phyloP scores from a whole-genome alignment of 78 protist species.

The Corallochytrium limacisporum region DNA sequence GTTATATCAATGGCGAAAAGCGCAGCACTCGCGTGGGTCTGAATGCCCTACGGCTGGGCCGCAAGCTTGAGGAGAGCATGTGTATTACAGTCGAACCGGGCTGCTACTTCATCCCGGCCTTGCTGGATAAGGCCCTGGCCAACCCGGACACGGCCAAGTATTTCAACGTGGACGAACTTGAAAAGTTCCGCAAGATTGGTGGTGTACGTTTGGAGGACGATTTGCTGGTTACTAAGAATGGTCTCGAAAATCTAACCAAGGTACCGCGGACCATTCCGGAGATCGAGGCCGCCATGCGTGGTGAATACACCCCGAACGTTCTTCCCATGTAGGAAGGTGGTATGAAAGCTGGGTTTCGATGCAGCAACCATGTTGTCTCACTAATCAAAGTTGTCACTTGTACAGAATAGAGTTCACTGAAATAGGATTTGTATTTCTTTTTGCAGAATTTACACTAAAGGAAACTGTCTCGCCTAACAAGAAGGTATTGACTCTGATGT shows the following conservation, averaged over 20 bases:
- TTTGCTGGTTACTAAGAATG: constrained; percentile 64
- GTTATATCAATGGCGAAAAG: constrained; percentile 29
- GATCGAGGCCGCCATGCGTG: too few species aligned
- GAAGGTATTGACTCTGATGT: too few species aligned
- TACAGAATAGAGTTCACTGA: too few species aligned
- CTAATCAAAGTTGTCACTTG: too few species aligned
- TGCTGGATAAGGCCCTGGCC: constrained; percentile 39
- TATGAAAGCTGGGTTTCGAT: too few species aligned
- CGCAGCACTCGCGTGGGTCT: background rate
- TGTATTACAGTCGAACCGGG: constrained; percentile 90
- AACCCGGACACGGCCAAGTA: constrained; percentile 27
- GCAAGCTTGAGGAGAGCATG: constrained; percentile 23
- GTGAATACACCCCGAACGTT: too few species aligned
- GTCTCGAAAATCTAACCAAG: constrained; percentile 42
- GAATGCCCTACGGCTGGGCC: background rate
- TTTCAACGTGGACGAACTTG: constrained; percentile 8
- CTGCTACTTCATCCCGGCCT: constrained; percentile 60
- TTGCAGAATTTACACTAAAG: too few species aligned
- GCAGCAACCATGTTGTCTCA: too few species aligned
- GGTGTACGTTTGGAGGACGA: constrained; percentile 93
- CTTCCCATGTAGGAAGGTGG: too few species aligned
- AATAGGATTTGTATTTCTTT: too few species aligned
- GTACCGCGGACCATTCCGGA: constrained; percentile 70
- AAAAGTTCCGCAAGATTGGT: constrained; percentile 34
- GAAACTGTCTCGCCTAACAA: too few species aligned